Conservation (phyloP, 768 basidiomycete species). For the Ephemerocybe angulata region DNA sequence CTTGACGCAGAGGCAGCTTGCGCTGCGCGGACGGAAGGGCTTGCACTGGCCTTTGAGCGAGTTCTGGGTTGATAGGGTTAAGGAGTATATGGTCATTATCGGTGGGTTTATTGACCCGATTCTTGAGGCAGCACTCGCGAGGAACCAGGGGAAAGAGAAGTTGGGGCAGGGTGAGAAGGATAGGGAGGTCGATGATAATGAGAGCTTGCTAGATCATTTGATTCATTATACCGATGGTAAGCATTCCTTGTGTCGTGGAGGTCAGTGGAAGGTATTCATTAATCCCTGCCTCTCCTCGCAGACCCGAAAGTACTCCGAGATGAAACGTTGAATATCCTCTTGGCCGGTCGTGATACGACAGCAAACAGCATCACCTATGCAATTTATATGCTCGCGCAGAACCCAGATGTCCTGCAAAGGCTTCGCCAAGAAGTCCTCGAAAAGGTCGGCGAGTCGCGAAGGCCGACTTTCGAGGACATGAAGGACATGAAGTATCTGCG, state of each 20-base stretch:
- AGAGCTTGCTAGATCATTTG: constrained; percentile 45
- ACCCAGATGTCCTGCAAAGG: constrained; percentile 36
- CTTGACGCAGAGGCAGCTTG: constrained; percentile 32
- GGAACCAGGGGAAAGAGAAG: constrained; percentile 20
- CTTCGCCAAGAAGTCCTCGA: constrained; percentile 42
- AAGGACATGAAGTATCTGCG: constrained; percentile 42
- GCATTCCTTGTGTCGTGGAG: constrained; percentile 20
- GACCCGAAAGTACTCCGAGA: constrained; percentile 39
- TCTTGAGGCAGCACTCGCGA: constrained; percentile 40
- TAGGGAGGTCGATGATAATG: constrained; percentile 33
- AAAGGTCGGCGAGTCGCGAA: constrained; percentile 32
- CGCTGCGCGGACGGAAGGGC: constrained; percentile 8
- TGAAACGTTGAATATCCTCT: constrained; percentile 14
- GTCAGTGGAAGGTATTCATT: constrained; percentile 14
- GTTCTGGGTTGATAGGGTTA: constrained; percentile 45
- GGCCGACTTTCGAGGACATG: constrained; percentile 44
- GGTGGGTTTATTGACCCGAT: constrained; percentile 50
- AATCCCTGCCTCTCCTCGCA: constrained; percentile 4
- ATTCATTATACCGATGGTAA: background rate
- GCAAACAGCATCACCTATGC: constrained; percentile 38
- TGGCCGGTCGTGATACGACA: constrained; percentile 23
- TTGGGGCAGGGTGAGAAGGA: background rate
- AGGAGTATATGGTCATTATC: constrained; percentile 40
- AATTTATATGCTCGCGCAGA: constrained; percentile 41
- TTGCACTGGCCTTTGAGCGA: constrained; percentile 48